These are phyloP conservation scores for Fusarium sp. DNA, from an alignment of 2,329 filamentous ascomycete genomes.

Conservation along the genomic window DNA sequence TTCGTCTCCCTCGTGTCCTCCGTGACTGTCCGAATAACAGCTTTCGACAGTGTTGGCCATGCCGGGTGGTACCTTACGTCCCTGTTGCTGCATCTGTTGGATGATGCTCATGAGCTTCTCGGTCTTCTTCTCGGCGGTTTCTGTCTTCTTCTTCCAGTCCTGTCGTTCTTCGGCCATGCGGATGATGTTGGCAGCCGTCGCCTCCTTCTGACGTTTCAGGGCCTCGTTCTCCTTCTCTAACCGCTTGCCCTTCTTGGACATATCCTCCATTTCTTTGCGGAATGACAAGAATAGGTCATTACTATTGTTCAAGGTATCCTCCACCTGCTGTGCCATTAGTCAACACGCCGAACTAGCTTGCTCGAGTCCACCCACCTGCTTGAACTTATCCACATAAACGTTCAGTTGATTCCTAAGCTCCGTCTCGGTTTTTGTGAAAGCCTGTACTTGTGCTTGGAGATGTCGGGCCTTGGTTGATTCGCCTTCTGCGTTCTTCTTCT, in stretches of 20 bases:
- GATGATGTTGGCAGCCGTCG: constrained; percentile 93
- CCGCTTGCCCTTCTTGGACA: constrained; percentile 98
- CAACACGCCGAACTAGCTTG: constrained; percentile 39
- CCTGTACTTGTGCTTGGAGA: constrained; percentile 91
- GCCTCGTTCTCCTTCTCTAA: constrained; percentile 96
- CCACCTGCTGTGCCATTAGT: constrained; percentile 75
- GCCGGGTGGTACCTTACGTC: constrained; percentile 80
- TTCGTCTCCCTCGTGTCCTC: constrained; percentile 68
- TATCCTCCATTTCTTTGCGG: constrained; percentile 99
- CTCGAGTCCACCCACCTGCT: constrained; percentile 80
- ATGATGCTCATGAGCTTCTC: constrained; percentile 95
- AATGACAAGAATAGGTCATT: constrained; percentile 98
- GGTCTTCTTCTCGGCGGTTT: constrained; percentile 76
- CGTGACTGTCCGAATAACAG: constrained; percentile 69
- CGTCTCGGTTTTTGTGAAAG: constrained; percentile 95
- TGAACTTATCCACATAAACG: constrained; percentile 99
- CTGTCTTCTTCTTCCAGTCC: constrained; percentile 79
- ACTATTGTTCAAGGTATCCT: constrained; percentile 98
- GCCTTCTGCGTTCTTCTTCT: constrained; percentile 88
- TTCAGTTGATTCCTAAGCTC: constrained; percentile 96
- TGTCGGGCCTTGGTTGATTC: constrained; percentile 86
- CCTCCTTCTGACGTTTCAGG: constrained; percentile 92
- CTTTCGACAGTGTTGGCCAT: constrained; percentile 73
- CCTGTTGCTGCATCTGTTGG: constrained; percentile 95
- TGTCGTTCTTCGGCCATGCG: constrained; percentile 98